These are phyloP conservation scores for Saturnispora bothae DNA, from an alignment of 805 yeast genomes.

Conservation along the genomic window DNA sequence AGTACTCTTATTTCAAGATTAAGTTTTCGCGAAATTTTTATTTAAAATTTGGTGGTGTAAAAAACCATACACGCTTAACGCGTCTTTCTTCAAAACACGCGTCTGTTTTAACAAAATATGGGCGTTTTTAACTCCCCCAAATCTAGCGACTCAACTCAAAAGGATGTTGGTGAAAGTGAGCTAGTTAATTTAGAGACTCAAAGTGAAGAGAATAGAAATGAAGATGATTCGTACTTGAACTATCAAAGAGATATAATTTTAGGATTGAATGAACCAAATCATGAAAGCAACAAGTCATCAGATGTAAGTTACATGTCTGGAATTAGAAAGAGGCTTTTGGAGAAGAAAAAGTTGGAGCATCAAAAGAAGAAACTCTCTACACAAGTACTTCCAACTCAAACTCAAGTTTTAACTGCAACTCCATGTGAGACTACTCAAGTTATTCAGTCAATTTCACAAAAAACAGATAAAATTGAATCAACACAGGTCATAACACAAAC, in stretches of 20 bases:
- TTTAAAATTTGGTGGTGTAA: too few relatives aligned
- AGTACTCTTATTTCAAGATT: too few relatives aligned
- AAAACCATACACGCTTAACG: too few relatives aligned
- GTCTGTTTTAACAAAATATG: too few relatives aligned
- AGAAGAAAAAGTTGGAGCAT: slow-evolving; percentile 4
- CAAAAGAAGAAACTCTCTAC: not conserved
- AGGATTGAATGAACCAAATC: not conserved
- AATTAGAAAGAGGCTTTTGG: slow-evolving; percentile 6
- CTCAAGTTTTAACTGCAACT: not conserved
- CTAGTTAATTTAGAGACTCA: too few relatives aligned
- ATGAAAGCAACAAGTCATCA: not conserved
- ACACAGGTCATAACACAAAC: slow-evolving; percentile 1
- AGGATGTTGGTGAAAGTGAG: too few relatives aligned
- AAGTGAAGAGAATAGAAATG: too few relatives aligned
- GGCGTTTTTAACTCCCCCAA: too few relatives aligned
- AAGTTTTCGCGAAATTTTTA: too few relatives aligned
- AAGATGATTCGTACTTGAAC: slow-evolving; percentile 1
- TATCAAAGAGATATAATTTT: slow-evolving; percentile 7
- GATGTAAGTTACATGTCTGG: slow-evolving; percentile 7
- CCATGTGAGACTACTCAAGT: not conserved
- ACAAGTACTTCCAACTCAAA: not conserved
- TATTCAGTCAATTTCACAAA: not conserved
- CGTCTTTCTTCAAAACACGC: too few relatives aligned
- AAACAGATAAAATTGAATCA: not conserved
- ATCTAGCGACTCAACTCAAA: too few relatives aligned